Percentiles rank a stretch among this genome's conserved stretches.
Conservation (phyloP, 768 basidiomycete genomes). For the Boletellus ananas region DNA sequence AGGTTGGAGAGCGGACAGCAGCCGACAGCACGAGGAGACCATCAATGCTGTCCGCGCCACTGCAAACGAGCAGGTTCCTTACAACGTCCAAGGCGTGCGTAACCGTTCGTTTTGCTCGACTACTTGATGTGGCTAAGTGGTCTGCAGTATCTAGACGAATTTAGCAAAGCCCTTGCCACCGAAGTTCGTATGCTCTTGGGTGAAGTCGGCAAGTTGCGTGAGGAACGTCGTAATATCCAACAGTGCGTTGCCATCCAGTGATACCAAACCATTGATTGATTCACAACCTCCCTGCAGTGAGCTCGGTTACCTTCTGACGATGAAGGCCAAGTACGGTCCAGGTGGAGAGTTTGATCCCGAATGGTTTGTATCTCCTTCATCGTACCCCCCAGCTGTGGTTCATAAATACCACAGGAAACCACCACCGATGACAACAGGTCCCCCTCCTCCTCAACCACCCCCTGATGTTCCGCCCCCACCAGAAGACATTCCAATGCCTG, state of each 20-base stretch:
- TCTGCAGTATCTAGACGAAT: constrained; percentile 76
- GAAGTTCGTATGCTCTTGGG: constrained; percentile 81
- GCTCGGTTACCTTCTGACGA: constrained; percentile 64
- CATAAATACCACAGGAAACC: constrained; percentile 40
- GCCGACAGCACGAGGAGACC: constrained; percentile 62
- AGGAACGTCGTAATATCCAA: constrained; percentile 73
- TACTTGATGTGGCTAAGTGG: constrained; percentile 5
- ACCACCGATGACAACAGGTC: constrained; percentile 36
- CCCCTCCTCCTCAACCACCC: constrained; percentile 43
- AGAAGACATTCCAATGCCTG: constrained; percentile 37
- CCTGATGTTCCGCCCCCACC: constrained; percentile 42
- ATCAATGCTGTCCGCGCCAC: constrained; percentile 65
- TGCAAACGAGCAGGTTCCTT: constrained; percentile 72
- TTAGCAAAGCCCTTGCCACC: constrained; percentile 76
- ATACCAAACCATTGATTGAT: background rate
- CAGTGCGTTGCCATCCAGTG: constrained; percentile 49
- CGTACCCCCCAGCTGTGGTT: background rate
- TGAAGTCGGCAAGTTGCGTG: constrained; percentile 80
- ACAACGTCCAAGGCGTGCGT: constrained; percentile 79
- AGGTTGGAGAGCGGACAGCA: constrained; percentile 70
- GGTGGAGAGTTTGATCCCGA: constrained; percentile 82
- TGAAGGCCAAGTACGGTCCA: constrained; percentile 76
- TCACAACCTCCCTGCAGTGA: constrained; percentile 44
- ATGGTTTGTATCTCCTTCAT: constrained; percentile 46
- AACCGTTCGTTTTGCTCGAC: background rate